A percentile compares a stretch with the other conserved stretches of the same genome.
Conservation (phyloP, 352 stramenopile genomes). For the Thalassiosira hispida region DNA sequence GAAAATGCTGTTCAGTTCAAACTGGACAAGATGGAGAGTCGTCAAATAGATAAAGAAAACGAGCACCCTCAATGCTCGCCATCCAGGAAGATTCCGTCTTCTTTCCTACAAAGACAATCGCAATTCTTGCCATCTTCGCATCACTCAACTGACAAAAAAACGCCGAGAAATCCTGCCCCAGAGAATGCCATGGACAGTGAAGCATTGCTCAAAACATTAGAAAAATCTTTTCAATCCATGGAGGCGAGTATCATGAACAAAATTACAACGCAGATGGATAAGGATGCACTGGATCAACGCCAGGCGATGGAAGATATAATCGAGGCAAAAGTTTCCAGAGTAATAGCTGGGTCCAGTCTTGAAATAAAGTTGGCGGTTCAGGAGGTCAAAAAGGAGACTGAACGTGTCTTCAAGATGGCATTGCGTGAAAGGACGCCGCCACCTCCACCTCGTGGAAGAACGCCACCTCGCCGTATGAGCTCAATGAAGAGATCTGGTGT, state of each 20-base stretch:
- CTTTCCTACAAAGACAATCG: slow-evolving; percentile 9
- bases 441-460: background rate
- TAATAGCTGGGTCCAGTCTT: slow-evolving; percentile 28
- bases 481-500: background rate
- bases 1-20: slow-evolving; percentile 9
- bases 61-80: background rate
- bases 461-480: slow-evolving; percentile 2
- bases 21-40: slow-evolving; percentile 12
- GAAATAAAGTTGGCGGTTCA: slow-evolving; percentile 41
- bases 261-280: slow-evolving; percentile 35
- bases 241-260: slow-evolving; percentile 41
- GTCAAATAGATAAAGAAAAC: slow-evolving; percentile 15
- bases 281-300: slow-evolving; percentile 22
- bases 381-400: slow-evolving; percentile 36
- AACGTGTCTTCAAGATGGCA: slow-evolving; percentile 17
- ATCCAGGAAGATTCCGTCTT: background rate
- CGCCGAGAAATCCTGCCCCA: background rate
- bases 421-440: slow-evolving; percentile 1
- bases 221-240: slow-evolving; percentile 43
- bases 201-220: slow-evolving; percentile 22
- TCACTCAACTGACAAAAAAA: background rate
- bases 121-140: slow-evolving; percentile 12
- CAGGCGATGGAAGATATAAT: slow-evolving; percentile 43
- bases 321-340: slow-evolving; percentile 42
- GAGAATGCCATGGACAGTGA: slow-evolving; percentile 14